Evolutionary conservation across 2,329 filamentous ascomycete genomes (phyloP).

Genomic region (Penicillium sp.): DNA sequence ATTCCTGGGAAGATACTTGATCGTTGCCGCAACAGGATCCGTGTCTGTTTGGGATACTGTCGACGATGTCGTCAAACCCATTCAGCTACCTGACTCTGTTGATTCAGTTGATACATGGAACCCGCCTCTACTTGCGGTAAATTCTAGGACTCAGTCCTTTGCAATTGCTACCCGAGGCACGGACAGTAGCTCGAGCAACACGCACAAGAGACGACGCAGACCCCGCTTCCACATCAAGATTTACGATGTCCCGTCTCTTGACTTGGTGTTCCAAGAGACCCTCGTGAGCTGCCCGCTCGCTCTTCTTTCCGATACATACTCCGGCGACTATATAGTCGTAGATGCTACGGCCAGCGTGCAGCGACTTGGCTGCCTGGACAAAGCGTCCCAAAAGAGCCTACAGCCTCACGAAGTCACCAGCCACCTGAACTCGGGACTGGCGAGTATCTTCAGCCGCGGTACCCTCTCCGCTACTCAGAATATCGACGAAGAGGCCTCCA

Average conservation of each 20-base stretch:
- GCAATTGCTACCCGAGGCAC: slow-evolving; percentile 55
- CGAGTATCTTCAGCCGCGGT: slow-evolving; percentile 33
- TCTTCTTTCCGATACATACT: slow-evolving; percentile 61
- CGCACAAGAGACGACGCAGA: slow-evolving; percentile 48
- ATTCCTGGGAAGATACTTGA: slow-evolving; percentile 70
- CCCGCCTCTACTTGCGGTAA: slow-evolving; percentile 60
- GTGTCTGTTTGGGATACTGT: slow-evolving; percentile 78
- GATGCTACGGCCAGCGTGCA: slow-evolving; percentile 74
- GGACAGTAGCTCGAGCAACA: slow-evolving; percentile 15
- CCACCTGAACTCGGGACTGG: slow-evolving; percentile 31
- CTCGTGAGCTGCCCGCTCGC: slow-evolving; percentile 61
- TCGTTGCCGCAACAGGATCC: slow-evolving; percentile 71
- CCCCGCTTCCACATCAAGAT: slow-evolving; percentile 56
- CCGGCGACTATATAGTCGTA: slow-evolving; percentile 71
- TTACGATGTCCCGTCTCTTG: slow-evolving; percentile 61
- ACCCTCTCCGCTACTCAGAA: neutral
- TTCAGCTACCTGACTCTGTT: slow-evolving; percentile 52
- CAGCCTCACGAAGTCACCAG: slow-evolving; percentile 24
- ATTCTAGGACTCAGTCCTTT: slow-evolving; percentile 63
- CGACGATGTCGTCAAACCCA: slow-evolving; percentile 69
- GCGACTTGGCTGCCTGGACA: slow-evolving; percentile 33
- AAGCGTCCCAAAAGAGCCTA: slow-evolving; percentile 22
- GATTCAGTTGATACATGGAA: slow-evolving; percentile 5
- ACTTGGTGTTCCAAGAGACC: slow-evolving; percentile 59
- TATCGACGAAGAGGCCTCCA: slow-evolving; percentile 18